Evolutionary conservation across 208 protist genomes (phyloP).

Genomic region (Leishmania mexicana): DNA sequence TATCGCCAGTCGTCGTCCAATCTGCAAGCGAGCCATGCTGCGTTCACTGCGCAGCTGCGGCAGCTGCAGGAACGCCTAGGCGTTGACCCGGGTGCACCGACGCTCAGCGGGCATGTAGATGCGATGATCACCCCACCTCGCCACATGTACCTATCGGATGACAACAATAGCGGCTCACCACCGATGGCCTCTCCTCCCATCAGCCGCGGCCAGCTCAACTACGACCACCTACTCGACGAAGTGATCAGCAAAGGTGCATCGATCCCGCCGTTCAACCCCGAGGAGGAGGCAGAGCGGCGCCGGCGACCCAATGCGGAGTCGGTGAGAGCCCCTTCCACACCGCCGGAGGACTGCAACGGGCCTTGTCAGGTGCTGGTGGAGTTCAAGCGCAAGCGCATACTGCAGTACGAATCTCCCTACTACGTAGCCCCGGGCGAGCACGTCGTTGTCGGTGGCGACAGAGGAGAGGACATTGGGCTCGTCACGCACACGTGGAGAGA

Average conservation of each 20-base stretch:
- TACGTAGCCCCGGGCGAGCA: conserved; percentile 87
- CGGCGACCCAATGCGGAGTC: conserved; percentile 59
- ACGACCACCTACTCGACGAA: conserved; percentile 61
- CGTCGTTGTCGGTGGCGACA: conserved; percentile 90
- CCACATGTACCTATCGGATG: conserved; percentile 34
- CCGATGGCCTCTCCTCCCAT: conserved; percentile 60
- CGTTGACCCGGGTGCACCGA: conserved; percentile 25
- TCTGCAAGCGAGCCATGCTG: conserved; percentile 43
- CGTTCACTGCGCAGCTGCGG: conserved; percentile 50
- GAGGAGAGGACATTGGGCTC: conserved; percentile 91
- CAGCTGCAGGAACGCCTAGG: conserved; percentile 51
- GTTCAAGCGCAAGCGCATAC: conserved; percentile 88
- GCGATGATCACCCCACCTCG: conserved; percentile 56
- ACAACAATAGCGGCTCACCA: conserved; percentile 47
- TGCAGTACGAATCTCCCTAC: conserved; percentile 80
- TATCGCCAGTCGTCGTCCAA: conserved; percentile 51
- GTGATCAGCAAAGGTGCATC: conserved; percentile 28
- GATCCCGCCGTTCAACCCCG: conserved; percentile 31
- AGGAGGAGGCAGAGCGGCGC: conserved; percentile 45
- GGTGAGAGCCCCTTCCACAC: conserved; percentile 41
- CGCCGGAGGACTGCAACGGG: conserved; percentile 52
- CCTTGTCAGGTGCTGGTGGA: conserved; percentile 91
- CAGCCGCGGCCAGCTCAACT: conserved; percentile 50
- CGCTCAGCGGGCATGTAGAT: conserved; percentile 20
- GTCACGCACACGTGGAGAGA: conserved; percentile 76